Percentiles rank a stretch among this genome's conserved stretches.
Evolutionary conservation across 2,329 filamentous ascomycete genomes (phyloP).

Genomic region (Cadophora malorum): DNA sequence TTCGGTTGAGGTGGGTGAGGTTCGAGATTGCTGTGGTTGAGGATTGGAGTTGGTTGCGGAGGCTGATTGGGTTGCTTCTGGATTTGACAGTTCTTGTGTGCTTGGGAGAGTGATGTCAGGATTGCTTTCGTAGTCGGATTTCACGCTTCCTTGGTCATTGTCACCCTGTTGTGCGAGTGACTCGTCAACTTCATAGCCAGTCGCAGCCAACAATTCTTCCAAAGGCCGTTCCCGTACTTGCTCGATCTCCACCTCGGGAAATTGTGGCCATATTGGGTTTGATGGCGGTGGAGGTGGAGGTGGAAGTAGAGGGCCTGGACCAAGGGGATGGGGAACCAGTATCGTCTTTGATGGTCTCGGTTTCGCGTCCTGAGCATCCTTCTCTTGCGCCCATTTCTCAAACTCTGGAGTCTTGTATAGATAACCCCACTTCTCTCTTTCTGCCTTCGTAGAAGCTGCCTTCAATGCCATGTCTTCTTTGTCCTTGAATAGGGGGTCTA

Average conservation of each 20-base stretch:
- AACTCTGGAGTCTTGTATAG: constrained; percentile 54
- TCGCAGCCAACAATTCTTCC: constrained; percentile 39
- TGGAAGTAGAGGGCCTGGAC: too few relatives aligned
- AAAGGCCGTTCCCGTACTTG: constrained; percentile 40
- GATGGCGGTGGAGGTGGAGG: neutral
- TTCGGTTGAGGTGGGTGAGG: constrained; percentile 26
- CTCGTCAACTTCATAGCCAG: constrained; percentile 39
- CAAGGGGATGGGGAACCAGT: neutral
- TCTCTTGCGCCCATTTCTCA: constrained; percentile 42
- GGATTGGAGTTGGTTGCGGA: constrained; percentile 16
- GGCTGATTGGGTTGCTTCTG: neutral
- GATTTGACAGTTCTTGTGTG: too few relatives aligned
- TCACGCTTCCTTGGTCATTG: neutral
- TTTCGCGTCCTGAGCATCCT: constrained; percentile 29
- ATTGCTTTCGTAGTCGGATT: constrained; percentile 34
- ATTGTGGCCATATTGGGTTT: constrained; percentile 30
- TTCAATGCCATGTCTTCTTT: constrained; percentile 79
- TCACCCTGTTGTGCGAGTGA: constrained; percentile 2
- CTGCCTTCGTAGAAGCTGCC: constrained; percentile 65
- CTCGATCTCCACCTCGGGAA: constrained; percentile 41
- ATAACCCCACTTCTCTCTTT: constrained; percentile 63
- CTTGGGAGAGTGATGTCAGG: neutral
- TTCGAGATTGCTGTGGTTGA: neutral
- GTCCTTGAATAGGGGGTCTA: constrained; percentile 83
- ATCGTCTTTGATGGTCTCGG: constrained; percentile 10